Percentiles rank a stretch among this genome's conserved stretches.
phyloP scores from a whole-genome alignment of 2,329 filamentous ascomycete genomes.

The Arthrobotrys pseudoclavata region DNA sequence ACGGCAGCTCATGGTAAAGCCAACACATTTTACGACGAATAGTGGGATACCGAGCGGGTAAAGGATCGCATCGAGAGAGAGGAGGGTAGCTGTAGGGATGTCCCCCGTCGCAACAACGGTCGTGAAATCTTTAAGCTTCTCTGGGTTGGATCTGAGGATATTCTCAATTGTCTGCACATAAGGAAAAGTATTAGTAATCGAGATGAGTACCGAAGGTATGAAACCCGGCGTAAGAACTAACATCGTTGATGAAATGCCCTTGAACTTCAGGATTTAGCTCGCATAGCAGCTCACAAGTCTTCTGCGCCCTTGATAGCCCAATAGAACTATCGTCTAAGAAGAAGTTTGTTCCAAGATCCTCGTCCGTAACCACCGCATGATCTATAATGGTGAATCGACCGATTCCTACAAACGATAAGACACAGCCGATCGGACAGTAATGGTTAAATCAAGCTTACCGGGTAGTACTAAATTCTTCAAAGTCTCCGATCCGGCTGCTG shows the following conservation, averaged over 20 bases:
- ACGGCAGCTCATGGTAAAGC: slow-evolving; percentile 93
- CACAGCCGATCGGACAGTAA: not conserved
- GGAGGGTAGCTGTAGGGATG: slow-evolving; percentile 59
- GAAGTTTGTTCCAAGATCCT: slow-evolving; percentile 95
- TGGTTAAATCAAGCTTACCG: slow-evolving; percentile 68
- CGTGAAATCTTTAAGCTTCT: slow-evolving; percentile 49
- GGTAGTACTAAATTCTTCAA: slow-evolving; percentile 98
- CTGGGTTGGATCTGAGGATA: slow-evolving; percentile 31
- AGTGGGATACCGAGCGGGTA: slow-evolving; percentile 73
- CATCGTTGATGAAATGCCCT: slow-evolving; percentile 77
- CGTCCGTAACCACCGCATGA: slow-evolving; percentile 79
- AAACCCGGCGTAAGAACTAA: slow-evolving; percentile 63
- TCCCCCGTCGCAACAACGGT: slow-evolving; percentile 52
- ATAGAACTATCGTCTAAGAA: slow-evolving; percentile 86
- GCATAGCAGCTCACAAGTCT: slow-evolving; percentile 80
- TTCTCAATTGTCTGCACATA: slow-evolving; percentile 34
- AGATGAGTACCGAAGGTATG: not conserved
- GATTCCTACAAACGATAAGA: slow-evolving; percentile 72
- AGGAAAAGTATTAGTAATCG: slow-evolving; percentile 28
- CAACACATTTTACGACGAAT: slow-evolving; percentile 86
- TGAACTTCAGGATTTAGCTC: slow-evolving; percentile 95
- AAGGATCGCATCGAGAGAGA: slow-evolving; percentile 56
- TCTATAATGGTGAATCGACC: slow-evolving; percentile 94
- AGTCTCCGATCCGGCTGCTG: slow-evolving; percentile 88
- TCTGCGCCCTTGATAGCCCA: slow-evolving; percentile 82